Evolutionary conservation across 805 yeast genomes (phyloP).

Genomic region (Kodamaea laetipori): DNA sequence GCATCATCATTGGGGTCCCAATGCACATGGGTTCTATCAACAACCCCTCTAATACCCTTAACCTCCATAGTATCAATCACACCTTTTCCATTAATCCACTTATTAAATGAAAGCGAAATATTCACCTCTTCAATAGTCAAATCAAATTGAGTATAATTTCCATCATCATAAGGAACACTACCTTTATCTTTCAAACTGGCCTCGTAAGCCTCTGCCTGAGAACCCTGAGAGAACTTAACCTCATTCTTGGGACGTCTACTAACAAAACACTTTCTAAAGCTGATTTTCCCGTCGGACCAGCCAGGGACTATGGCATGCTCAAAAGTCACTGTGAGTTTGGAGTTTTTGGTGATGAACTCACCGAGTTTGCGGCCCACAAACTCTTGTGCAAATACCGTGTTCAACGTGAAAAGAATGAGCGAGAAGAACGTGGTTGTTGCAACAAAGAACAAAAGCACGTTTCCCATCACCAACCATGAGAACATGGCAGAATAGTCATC

Average conservation of each 20-base stretch:
- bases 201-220: slow-evolving; percentile 70
- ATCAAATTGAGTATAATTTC: slow-evolving; percentile 95
- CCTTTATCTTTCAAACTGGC: slow-evolving; percentile 38
- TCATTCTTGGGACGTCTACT: slow-evolving; percentile 74
- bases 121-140: slow-evolving; percentile 83
- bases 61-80: slow-evolving; percentile 74
- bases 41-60: slow-evolving; percentile 86
- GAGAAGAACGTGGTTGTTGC: slow-evolving; percentile 95
- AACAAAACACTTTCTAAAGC: slow-evolving; percentile 81
- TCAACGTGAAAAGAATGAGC: slow-evolving; percentile 69
- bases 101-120: slow-evolving; percentile 74
- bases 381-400: slow-evolving; percentile 88
- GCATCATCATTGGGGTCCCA: slow-evolving; percentile 88
- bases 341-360: slow-evolving; percentile 77
- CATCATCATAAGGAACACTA: slow-evolving; percentile 61
- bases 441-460: slow-evolving; percentile 71
- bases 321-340: slow-evolving; percentile 80
- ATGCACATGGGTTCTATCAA: slow-evolving; percentile 83
- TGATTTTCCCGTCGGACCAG: slow-evolving; percentile 85
- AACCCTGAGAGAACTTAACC: slow-evolving; percentile 63
- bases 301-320: slow-evolving; percentile 94
- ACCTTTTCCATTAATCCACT: slow-evolving; percentile 91
- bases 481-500: slow-evolving; percentile 90
- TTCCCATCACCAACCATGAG: slow-evolving; percentile 91
- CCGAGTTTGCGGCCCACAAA: slow-evolving; percentile 81